Base-by-base conservation (phyloP, 495 filamentous ascomycete genomes). In the Hypomontagnella submonticulosa region DNA sequence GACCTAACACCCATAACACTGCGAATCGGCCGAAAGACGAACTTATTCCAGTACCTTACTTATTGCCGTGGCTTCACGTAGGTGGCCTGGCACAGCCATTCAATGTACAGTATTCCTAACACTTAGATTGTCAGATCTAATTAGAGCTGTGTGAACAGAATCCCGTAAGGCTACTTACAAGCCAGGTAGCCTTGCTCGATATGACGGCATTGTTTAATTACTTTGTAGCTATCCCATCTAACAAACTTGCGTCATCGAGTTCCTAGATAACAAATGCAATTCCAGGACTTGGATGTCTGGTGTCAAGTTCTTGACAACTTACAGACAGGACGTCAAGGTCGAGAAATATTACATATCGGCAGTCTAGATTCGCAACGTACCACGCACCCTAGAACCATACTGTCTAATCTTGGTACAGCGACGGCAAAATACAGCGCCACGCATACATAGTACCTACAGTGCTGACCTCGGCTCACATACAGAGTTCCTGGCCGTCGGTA, bases 401-500 rank as follows among this genome's bases (percentile, higher is more conserved):
- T 40, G 23, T 51, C 19, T 44, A 54, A 46, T 44, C 15, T 13
- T 3, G 20, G 40, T 16, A 18, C 33, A 27, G 16, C 19, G 19
- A 43, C 4, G 20, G 20, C 41, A 27, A 11, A 56, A 49, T 38
- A 43, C 37, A 36, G 55, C 50, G 13, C 16, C 32, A 11, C 41
- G 16, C 32, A 58, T 57, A 63, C n/a, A n/a, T n/a, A n/a, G n/a
- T n/a, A n/a, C n/a, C n/a, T n/a, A n/a, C 56, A 15, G 50, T 55
- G 44, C 42, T 50, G 23, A 11, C 50, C 36, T 55, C 51, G n/a
- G n/a, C 13, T 23, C 18, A 30, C 33, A n/a, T 37, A 38, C 27
- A 57, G 57, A 52, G 64, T 58, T 30, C 64, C 64, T 36, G 32
- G 27, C 42, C 20, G 42, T 57, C 64, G 64, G 66, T 60, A 69